A percentile compares a stretch with the other conserved stretches of the same genome.
phyloP scores from a whole-genome alignment of 768 basidiomycete genomes.

The Agrocybe chaxingu region DNA sequence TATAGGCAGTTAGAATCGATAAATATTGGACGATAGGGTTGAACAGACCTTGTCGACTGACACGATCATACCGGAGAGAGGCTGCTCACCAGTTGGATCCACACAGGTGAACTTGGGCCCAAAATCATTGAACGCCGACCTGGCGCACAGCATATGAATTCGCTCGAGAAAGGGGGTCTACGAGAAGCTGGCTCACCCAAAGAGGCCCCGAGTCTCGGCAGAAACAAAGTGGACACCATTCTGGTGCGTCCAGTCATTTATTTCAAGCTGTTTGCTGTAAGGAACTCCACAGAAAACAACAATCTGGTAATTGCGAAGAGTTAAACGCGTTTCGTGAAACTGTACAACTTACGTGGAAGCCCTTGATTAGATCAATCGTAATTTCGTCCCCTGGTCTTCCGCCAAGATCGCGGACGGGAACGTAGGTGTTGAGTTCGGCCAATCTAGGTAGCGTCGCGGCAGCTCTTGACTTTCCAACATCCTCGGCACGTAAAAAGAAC shows the following conservation, averaged over 20 bases:
- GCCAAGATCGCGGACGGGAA: slow-evolving; percentile 86
- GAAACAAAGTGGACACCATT: slow-evolving; percentile 91
- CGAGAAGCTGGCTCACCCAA: slow-evolving; percentile 59
- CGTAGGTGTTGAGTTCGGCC: slow-evolving; percentile 93
- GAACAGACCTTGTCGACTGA: slow-evolving; percentile 75
- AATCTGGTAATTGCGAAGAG: slow-evolving; percentile 45
- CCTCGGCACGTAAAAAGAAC: slow-evolving; percentile 91
- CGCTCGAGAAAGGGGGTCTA: background rate
- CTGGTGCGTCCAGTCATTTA: slow-evolving; percentile 91
- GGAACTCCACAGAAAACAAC: slow-evolving; percentile 84
- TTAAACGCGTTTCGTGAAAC: background rate
- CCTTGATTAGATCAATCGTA: slow-evolving; percentile 74
- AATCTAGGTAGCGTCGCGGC: slow-evolving; percentile 84
- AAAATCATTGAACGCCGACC: slow-evolving; percentile 95
- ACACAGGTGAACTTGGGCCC: slow-evolving; percentile 93
- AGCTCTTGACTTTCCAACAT: slow-evolving; percentile 86
- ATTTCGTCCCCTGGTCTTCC: slow-evolving; percentile 76
- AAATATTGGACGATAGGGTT: background rate
- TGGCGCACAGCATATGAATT: slow-evolving; percentile 25
- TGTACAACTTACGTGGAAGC: slow-evolving; percentile 72
- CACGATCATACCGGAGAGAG: slow-evolving; percentile 92
- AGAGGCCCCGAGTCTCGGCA: slow-evolving; percentile 89
- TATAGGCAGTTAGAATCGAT: slow-evolving; percentile 24
- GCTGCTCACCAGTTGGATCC: slow-evolving; percentile 97
- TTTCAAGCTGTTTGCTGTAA: slow-evolving; percentile 82